Evolutionary conservation across 225 moss, liverwort and hornwort species (phyloP), one percentile per base, ranked within the genome.

Genomic region (Physcomitrellopsis africana): DNA sequence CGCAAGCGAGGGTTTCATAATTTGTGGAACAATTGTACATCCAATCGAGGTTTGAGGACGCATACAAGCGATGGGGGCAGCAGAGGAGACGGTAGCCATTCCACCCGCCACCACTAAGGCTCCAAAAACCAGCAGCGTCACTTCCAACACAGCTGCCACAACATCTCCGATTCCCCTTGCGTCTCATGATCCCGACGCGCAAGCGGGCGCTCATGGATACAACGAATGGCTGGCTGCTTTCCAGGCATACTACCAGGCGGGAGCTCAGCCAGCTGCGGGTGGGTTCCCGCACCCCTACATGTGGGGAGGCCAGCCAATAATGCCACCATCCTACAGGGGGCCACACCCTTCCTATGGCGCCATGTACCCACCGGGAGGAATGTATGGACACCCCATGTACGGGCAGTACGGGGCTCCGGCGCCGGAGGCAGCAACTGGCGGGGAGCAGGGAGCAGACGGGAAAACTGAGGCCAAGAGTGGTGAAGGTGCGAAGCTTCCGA

Each of bases 301-400:
- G 87, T 87, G 87, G 90, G 90, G 83, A 0, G 90, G 90, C 0
- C 87, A 87, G 84, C 85, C 87, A 29, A 85, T 90, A 83, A 81
- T 90, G 80, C 87, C 89, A 17, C 89, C 89, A 10, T 84, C 87
- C 3, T 90, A 87, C 22, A 85, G 90, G 42, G 85, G 76, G 9
- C 90, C 87, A 47, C 90, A 86, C 49, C 85, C 88, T 14, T 81
- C 87, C 9, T 90, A 87, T 32, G 90, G 90, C 17, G 85, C 87
- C 46, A 90, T 90, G 84, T 90, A 85, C 19, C 87, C 87, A 9
- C 85, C 87, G 0, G 85, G 85, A 12, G 87, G 83, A 85, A 83
- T 90, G 77, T 90, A 90, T 65, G 87, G 75, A 11, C 90, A 90
- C 68, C 87, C 87, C 18, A 90, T 90, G 87, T 87, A 90, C 76